Evolutionary conservation across 768 basidiomycete genomes (phyloP), one percentile per base, ranked within the genome.

Genomic region (Daedaleopsis sinensis): DNA sequence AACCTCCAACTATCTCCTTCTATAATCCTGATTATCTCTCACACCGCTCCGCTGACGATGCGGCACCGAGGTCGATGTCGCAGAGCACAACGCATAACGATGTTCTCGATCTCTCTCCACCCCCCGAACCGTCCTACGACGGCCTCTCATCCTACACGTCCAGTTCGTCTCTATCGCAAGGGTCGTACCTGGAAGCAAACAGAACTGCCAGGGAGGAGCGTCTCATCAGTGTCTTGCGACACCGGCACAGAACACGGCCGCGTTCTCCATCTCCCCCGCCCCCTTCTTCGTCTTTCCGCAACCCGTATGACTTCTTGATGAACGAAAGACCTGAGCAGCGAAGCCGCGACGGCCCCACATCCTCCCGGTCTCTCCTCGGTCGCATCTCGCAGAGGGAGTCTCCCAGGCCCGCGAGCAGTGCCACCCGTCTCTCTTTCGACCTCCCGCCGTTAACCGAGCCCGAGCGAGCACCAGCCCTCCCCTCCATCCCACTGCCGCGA

Each of bases 371-470:
- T 18, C 3, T 42, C 39, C 39, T 13, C 11, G 39, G 11, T 42
- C 39, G 39, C 10, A 42, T 10, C 13, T 42, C 39, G 39, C 39
- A 42, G 39, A 42, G 39, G 18, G 39, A 12, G 13, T 18, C 37
- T 38, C 15, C 37, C 15, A 38, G 8, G 37, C 15, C 18, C 39
- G 11, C 39, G 39, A 18, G 39, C 39, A 18, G 39, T 16, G 21
- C 49, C 13, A 32, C 16, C 13, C 47, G 11, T 48, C 47, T 3
- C 13, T 56, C 55, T 4, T 61, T 61, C 44, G 60, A 61, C n/a
- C 43, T 23, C 11, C 21, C 27, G 8, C 47, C 54, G 6, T 2
- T 39, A 12, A 24, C 49, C n/a, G 18, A 27, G 12, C 35, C 51
- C 11, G 39, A 42, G 18, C 39, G 39, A 13, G 5, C 10, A 27